Base-by-base conservation (phyloP, 2,329 filamentous ascomycete species). In the Atkinsonella hypoxylon region DNA sequence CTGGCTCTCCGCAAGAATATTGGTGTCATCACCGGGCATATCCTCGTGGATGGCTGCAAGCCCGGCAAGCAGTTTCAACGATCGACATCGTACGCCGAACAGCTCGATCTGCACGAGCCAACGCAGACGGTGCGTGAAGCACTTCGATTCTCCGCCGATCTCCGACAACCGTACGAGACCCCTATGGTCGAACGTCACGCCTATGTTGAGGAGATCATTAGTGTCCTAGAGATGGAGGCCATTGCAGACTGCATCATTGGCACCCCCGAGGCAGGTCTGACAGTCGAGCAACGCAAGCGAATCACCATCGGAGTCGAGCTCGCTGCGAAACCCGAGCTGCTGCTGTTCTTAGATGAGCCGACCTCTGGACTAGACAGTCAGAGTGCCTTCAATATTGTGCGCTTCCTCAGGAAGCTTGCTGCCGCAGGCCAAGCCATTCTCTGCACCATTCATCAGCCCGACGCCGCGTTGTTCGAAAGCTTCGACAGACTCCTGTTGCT, bases 231-330 rank as follows among this genome's bases (percentile, higher is more conserved):
- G 59, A 79, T 81, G 70, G 77, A 80, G 59, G 57, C 68, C 8
- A 77, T 79, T 39, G 77, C 78, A 1, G 78, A 81, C 60, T 76
- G 74, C 50, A 75, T 81, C 32, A 79, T 81, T 47, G 77, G 78
- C 31, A 70, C 67, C 2, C 71, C 76, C 3, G 77, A 90, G 60
- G 83, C 86, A 61, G 89, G 86, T 54, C 71, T 86, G 22, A 85
- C 82, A 4, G 77, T 81, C 12, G 79, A 82, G 60, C 77, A 82
- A 65, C 73, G 77, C 47, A 82, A 82, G 67, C 85, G 88, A 59
- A 79, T 95, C n/a, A 95, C 89, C 0, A 95, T 95, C 53, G 89
- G 87, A 59, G 88, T 95, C 10, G 89, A 95, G 62, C 75, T 95
- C 8, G 88, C 87, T 9, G 89, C 89, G 15, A 93, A 87, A 67